Evolutionary conservation across 2,329 filamentous ascomycete species (phyloP), one percentile per base, ranked within the genome.

Genomic region (Neurospora sp.): DNA sequence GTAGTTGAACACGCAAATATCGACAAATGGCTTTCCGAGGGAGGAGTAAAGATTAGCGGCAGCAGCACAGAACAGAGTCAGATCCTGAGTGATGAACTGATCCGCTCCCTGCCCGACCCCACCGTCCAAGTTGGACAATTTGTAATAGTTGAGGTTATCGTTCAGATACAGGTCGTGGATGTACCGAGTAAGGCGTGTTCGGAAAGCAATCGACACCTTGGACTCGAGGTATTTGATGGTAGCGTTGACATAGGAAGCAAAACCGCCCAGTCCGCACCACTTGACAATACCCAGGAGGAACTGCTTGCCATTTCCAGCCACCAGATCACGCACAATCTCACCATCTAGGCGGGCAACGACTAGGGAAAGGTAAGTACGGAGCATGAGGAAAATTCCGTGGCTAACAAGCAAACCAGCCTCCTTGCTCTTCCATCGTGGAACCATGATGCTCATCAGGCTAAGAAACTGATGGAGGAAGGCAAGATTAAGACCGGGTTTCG

Each of bases 181-280:
- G 79, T 99, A 99, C 75, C 96, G 86, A 1, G 96, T 99, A 15
- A 99, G 85, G 11, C 96, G 89, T 4, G 96, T 99, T 58, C 96
- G 90, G 85, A 99, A 99, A 40, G 96, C 95, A 74, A 99, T 99
- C 7, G 95, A 97, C 69, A 99, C 93, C 83, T 99, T 99, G 68
- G 93, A 95, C 81, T 99, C 95, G 73, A 99, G 86, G 81, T 92
- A 99, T 80, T 98, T 98, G 84, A 99, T 99, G 91, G 96, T 97
- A 69, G 95, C 93, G 80, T 99, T 99, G 68, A 95, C 97, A 78
- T 99, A 99, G 0, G 95, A 97, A 9, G 94, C 95, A 73, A 98
- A 90, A 2, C 92, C 93, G 58, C 96, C 96, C 42, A 99, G 90
- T 3, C 95, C 93, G 74, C 94, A 93, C 96, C 96, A 99, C 84